A percentile compares a stretch with the other conserved stretches of the same genome.
Evolutionary conservation across 1,139 yeast genomes (phyloP).

Genomic region (Diutina neorugosa): DNA sequence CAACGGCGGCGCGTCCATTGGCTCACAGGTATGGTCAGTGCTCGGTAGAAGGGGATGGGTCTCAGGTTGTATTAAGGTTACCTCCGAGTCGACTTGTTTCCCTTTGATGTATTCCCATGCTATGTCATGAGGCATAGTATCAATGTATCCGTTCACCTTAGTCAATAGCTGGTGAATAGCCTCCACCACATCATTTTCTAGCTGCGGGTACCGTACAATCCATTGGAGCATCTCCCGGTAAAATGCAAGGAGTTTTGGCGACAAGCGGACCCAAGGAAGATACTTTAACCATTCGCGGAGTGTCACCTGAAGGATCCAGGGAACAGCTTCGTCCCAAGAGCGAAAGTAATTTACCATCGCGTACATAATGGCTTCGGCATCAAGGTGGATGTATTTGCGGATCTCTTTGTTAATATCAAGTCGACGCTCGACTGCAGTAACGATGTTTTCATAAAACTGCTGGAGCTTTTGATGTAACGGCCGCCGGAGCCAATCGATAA

Average conservation of each 20-base stretch:
- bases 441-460: background rate
- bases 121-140: constrained; percentile 7
- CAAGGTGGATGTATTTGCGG: background rate
- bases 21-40: background rate
- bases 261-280: constrained; percentile 12
- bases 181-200: constrained; percentile 3
- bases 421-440: background rate
- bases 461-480: background rate
- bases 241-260: constrained; percentile 13
- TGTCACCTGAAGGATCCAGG: background rate
- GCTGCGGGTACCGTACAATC: background rate
- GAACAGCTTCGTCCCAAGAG: background rate
- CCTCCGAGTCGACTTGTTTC: constrained; percentile 4
- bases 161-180: constrained; percentile 9
- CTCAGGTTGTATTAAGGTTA: constrained; percentile 5
- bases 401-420: background rate
- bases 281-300: background rate
- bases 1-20: background rate
- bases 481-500: constrained; percentile 9
- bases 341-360: background rate
- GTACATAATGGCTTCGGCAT: background rate
- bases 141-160: constrained; percentile 23
- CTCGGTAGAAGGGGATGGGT: constrained; percentile 5
- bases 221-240: constrained; percentile 14
- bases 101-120: background rate